Conservation (phyloP, 371 early-diverging fungal species). For the Saksenaea vasiformis region DNA sequence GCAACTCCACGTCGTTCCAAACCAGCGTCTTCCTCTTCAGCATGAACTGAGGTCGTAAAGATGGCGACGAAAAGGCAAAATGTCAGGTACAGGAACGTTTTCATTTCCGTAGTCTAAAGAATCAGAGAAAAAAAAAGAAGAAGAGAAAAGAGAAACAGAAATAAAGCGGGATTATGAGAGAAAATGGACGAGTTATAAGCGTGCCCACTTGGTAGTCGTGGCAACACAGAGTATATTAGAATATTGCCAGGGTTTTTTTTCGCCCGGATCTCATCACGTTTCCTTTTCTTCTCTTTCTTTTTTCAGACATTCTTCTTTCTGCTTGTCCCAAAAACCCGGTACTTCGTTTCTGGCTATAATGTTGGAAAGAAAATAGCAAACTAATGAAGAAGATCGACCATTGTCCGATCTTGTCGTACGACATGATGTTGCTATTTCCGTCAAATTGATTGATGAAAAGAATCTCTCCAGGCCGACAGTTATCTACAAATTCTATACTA, state of each 20-base stretch:
- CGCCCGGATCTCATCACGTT: background rate
- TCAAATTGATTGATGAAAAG: background rate
- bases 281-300: background rate
- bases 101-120: background rate
- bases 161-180: constrained; percentile 8
- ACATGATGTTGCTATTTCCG: constrained; percentile 1
- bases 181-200: constrained; percentile 12
- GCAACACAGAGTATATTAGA: constrained; percentile 15
- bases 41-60: constrained; percentile 7
- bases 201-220: background rate
- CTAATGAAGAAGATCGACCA: background rate
- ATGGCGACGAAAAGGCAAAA: constrained; percentile 10
- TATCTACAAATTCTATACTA: no score
- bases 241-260: background rate
- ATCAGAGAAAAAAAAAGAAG: background rate
- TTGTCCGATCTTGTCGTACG: background rate
- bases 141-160: constrained; percentile 1
- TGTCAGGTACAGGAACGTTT: background rate
- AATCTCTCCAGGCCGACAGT: no score
- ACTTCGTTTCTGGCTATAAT: background rate
- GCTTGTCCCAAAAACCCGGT: background rate
- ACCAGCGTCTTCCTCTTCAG: constrained; percentile 7
- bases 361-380: background rate
- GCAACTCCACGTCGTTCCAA: constrained; percentile 39
- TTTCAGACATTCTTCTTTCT: background rate